phyloP scores from a whole-genome alignment of 2,329 filamentous ascomycete genomes.

The Ophiostoma himal-ulmi region DNA sequence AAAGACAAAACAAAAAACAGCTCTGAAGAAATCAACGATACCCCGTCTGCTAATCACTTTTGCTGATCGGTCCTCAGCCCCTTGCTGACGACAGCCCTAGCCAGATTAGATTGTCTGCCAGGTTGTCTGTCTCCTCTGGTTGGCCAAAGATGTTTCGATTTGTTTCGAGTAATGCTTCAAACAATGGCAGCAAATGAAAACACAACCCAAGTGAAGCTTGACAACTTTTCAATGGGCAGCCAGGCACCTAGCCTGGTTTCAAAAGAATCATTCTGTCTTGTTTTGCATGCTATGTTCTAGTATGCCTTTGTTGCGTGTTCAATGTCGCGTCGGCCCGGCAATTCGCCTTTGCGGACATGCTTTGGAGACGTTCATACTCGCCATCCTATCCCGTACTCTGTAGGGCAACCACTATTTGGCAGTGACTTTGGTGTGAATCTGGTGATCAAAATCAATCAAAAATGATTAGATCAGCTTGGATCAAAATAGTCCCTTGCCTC shows the following conservation, averaged over 20 bases:
- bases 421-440: background rate
- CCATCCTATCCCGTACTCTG: background rate
- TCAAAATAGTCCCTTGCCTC: background rate
- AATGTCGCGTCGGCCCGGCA: background rate
- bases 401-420: background rate
- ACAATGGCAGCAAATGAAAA: background rate
- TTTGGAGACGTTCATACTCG: background rate
- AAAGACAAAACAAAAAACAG: background rate
- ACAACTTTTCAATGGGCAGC: background rate
- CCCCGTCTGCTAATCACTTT: too few relatives aligned
- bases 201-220: background rate
- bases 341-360: background rate
- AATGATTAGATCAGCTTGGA: background rate
- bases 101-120: background rate
- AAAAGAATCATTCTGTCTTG: background rate
- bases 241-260: background rate
- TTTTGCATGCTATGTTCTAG: background rate
- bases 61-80: background rate
- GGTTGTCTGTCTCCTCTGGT: background rate
- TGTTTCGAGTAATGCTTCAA: background rate
- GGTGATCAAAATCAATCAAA: background rate
- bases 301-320: background rate
- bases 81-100: background rate
- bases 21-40: too few relatives aligned
- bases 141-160: background rate